Percentiles rank a stretch among this genome's conserved stretches.
Evolutionary conservation across 108 stramenopile species (phyloP).

Genomic region (Aurantiochytrium sp.): DNA sequence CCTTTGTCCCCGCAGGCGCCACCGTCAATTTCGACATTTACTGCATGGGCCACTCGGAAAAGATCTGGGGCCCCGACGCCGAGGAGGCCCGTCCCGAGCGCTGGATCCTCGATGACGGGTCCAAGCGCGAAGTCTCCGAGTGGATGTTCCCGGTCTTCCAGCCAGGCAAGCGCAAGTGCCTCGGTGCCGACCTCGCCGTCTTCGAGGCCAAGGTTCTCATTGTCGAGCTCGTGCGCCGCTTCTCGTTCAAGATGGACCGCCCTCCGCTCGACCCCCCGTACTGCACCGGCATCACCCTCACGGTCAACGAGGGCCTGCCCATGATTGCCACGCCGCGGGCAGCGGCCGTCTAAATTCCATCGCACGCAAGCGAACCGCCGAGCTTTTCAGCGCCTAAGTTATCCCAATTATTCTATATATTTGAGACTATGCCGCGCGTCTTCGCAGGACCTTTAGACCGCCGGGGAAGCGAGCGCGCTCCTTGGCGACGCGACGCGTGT

Average conservation of each 20-base stretch:
- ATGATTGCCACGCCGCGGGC: neutral
- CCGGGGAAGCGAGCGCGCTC: neutral
- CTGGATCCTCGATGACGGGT: slow-evolving; percentile 37
- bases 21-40: slow-evolving; percentile 40
- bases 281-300: neutral
- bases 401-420: too few species aligned
- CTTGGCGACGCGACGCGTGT: neutral
- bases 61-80: slow-evolving; percentile 49
- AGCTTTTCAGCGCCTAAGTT: too few species aligned
- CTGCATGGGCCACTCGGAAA: slow-evolving; percentile 42
- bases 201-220: slow-evolving; percentile 43
- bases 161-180: slow-evolving; percentile 48
- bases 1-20: slow-evolving; percentile 40
- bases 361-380: too few species aligned
- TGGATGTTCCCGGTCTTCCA: slow-evolving; percentile 45
- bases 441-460: neutral
- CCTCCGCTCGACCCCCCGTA: neutral
- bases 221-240: neutral
- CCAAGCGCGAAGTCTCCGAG: slow-evolving; percentile 26
- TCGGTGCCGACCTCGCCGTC: slow-evolving; percentile 44
- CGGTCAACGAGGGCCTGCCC: neutral
- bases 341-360: neutral
- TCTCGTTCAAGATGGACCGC: neutral
- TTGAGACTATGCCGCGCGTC: too few species aligned
- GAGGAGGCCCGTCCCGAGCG: slow-evolving; percentile 52